These are phyloP conservation scores for Pestalotiopsis fici DNA, from an alignment of 2,329 filamentous ascomycete genomes.

Conservation along the genomic window DNA sequence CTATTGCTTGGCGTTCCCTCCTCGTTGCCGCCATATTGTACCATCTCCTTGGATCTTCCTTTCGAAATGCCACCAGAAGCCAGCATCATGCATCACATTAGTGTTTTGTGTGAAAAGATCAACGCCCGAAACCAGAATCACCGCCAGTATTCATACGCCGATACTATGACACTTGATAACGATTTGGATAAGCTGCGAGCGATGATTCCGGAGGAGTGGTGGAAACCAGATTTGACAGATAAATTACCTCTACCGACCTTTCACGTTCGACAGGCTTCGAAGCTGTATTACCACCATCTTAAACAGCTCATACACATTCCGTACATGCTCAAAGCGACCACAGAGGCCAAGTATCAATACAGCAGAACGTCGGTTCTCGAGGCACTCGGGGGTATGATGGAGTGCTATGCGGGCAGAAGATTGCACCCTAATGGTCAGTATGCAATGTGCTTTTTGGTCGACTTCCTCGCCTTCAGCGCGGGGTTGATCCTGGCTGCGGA, in stretches of 20 bases:
- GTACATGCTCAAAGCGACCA: conserved; percentile 1
- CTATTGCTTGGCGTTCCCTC: not conserved
- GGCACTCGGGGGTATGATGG: not conserved
- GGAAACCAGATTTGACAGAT: not conserved
- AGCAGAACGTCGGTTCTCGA: conserved; percentile 1
- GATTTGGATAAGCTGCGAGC: not conserved
- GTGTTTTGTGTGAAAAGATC: not conserved
- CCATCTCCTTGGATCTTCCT: not conserved
- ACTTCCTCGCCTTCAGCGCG: conserved; percentile 4
- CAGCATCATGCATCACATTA: conserved; percentile 2
- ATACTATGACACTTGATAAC: not conserved
- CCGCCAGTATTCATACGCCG: not conserved
- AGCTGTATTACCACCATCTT: not conserved
- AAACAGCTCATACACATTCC: conserved; percentile 3
- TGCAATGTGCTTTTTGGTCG: conserved; percentile 6
- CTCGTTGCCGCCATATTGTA: not conserved
- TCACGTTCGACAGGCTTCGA: not conserved
- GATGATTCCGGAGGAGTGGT: not conserved
- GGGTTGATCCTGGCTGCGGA: conserved; percentile 1
- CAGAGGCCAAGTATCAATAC: not conserved
- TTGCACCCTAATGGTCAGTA: not conserved
- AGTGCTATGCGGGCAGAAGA: not conserved
- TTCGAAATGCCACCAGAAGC: not conserved
- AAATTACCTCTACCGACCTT: not conserved
- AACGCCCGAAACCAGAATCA: not conserved